These are phyloP conservation scores for Paramecium sexaurelia DNA, from an alignment of 73 alveolate species.

Conservation along the genomic window DNA sequence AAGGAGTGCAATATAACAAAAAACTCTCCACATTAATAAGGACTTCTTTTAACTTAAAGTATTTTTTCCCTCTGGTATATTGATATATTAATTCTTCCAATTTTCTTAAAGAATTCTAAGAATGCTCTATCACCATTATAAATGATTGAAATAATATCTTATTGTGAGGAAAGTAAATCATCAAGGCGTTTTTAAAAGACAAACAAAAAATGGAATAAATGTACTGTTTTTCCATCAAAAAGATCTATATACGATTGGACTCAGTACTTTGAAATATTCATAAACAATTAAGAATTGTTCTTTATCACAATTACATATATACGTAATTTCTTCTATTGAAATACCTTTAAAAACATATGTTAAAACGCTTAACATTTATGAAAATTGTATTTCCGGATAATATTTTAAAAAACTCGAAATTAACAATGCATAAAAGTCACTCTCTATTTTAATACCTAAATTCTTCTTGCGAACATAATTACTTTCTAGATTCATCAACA, in stretches of 20 bases:
- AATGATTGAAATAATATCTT: neutral
- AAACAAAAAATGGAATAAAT: neutral
- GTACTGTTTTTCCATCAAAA: neutral
- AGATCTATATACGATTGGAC: neutral
- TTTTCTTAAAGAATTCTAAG: neutral
- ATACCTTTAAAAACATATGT: neutral
- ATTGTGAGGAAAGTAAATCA: neutral
- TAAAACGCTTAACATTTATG: neutral
- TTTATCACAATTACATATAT: neutral
- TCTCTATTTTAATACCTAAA: neutral
- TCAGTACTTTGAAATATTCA: neutral
- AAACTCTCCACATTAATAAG: constrained; percentile 25
- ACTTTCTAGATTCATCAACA: neutral
- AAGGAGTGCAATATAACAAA: neutral
- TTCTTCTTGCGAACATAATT: neutral
- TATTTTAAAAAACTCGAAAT: neutral
- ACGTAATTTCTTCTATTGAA: neutral
- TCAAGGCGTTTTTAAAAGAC: neutral
- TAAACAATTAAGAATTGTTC: neutral
- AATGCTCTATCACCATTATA: neutral
- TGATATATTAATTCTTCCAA: neutral
- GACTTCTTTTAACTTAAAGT: constrained; percentile 20
- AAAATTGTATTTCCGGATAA: neutral
- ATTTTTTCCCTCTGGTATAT: neutral
- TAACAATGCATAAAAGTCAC: neutral